Base-by-base conservation (phyloP, 179 eudicot species). In the Gypsophila paniculata region DNA sequence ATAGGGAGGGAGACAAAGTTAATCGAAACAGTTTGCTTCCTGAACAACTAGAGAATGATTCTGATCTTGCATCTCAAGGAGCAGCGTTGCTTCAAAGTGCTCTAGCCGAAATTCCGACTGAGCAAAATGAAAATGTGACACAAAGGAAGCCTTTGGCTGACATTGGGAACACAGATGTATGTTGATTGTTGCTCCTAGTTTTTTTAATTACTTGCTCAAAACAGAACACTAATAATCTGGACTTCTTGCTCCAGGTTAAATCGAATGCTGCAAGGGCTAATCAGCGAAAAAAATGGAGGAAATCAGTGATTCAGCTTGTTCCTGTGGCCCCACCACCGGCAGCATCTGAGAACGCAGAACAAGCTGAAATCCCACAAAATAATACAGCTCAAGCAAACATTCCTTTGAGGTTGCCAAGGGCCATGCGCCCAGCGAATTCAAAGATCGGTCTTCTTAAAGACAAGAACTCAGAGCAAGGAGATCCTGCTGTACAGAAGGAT, bases 251-350 rank as follows among this genome's bases (percentile, higher is more conserved):
- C 6, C 85, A 94, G 99, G 88, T 69, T n/a, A 88, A 85, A 81
- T 71, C 91, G 38, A 84, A 86, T 73, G 91, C 81, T 17, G 88
- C 91, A 21, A 89, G 81, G 60, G 85, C 89, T 21, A 74, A 46
- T 15, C 84, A 73, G 75, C 78, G 98, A 76, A 95, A 95, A 78
- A 87, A 85, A 65, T 95, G 98, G 98, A 78, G 89, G 42, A 95
- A 86, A 72, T 84, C 99, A 1, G 82, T 74, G 8, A 80, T 90
- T 75, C 96, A 92, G 75, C 86, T 92, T 65, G 89, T 92, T 74
- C 96, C 93, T 14, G 75, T 77, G 15, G 77, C 88, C 21, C 85
- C 89, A 71, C 69, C 85, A 62, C 25, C 82, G 0, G 3, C 80
- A 42, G 81, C 76, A 60, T 62, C 81, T 0, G 86, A 82, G 72